phyloP scores from a whole-genome alignment of 768 basidiomycete genomes.

The Mycena sanguinolenta region DNA sequence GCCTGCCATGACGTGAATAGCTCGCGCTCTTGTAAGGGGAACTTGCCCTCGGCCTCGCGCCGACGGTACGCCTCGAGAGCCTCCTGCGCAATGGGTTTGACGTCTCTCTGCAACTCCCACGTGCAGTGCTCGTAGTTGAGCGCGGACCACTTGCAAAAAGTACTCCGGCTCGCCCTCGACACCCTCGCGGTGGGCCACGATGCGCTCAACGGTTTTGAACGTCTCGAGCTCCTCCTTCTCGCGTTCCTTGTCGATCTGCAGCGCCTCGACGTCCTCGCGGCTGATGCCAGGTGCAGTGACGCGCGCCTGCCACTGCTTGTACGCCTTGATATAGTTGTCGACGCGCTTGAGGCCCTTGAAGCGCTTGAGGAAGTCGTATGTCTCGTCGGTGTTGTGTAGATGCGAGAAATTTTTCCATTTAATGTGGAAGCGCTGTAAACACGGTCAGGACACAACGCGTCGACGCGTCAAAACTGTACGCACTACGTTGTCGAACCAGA shows the following conservation, averaged over 20 bases:
- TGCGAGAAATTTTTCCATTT: conserved; percentile 99
- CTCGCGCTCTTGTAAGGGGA: conserved; percentile 87
- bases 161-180: conserved; percentile 78
- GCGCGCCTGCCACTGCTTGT: conserved; percentile 79
- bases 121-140: conserved; percentile 96
- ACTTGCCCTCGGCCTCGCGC: conserved; percentile 82
- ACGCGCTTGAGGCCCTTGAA: conserved; percentile 97
- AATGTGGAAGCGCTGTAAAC: conserved; percentile 91
- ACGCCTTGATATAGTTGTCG: conserved; percentile 98
- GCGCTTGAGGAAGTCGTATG: conserved; percentile 94
- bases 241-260: conserved; percentile 91
- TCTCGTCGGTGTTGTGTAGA: conserved; percentile 99
- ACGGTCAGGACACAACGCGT: conserved; percentile 14
- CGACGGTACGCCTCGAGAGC: conserved; percentile 85
- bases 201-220: conserved; percentile 91
- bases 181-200: conserved; percentile 83
- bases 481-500: conserved; percentile 92
- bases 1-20: conserved; percentile 78
- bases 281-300: conserved; percentile 75
- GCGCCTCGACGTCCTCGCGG: conserved; percentile 90
- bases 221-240: conserved; percentile 92
- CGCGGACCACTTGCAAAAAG: conserved; percentile 96
- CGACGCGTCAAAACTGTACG: conserved; percentile 40
- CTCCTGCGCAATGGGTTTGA: conserved; percentile 80
- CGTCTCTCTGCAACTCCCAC: conserved; percentile 90